Evolutionary conservation across 345 rosid species (phyloP).

Genomic region (Salix suchowensis): DNA sequence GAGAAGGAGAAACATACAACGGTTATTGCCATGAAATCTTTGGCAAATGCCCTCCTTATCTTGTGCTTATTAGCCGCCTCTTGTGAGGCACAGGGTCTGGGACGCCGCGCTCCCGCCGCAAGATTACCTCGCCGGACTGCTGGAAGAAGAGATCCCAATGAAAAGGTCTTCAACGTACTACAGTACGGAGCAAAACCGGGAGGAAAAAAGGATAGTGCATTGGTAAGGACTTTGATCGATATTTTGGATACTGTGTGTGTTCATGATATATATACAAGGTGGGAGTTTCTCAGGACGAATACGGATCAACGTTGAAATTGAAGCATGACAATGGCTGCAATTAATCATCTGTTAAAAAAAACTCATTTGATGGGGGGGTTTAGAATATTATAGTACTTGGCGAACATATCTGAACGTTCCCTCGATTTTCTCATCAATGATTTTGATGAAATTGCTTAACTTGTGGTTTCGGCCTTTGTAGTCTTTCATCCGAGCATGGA

Average conservation of each 20-base stretch:
- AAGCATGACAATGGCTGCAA: no score
- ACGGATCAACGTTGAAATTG: no score
- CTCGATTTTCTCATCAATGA: neutral
- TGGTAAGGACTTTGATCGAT: constrained; percentile 15
- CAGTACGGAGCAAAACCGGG: constrained; percentile 33
- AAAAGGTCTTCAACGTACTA: constrained; percentile 39
- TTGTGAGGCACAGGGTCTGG: neutral
- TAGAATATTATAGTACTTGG: no score
- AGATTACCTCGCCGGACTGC: neutral
- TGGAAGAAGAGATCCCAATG: constrained; percentile 14
- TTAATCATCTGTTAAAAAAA: no score
- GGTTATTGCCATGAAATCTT: neutral
- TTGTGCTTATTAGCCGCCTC: neutral
- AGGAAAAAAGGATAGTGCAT: constrained; percentile 25
- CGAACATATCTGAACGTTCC: neutral
- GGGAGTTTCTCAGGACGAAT: neutral
- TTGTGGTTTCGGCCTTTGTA: constrained; percentile 2
- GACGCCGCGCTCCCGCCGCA: neutral
- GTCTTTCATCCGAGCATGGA: constrained; percentile 38
- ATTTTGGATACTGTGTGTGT: neutral
- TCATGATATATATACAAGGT: no score
- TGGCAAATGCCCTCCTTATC: constrained; percentile 17
- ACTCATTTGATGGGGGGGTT: no score
- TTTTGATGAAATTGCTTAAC: neutral
- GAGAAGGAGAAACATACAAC: neutral